Conservation (phyloP, 148 eudicot genomes). For the Nepenthes mirabilis region DNA sequence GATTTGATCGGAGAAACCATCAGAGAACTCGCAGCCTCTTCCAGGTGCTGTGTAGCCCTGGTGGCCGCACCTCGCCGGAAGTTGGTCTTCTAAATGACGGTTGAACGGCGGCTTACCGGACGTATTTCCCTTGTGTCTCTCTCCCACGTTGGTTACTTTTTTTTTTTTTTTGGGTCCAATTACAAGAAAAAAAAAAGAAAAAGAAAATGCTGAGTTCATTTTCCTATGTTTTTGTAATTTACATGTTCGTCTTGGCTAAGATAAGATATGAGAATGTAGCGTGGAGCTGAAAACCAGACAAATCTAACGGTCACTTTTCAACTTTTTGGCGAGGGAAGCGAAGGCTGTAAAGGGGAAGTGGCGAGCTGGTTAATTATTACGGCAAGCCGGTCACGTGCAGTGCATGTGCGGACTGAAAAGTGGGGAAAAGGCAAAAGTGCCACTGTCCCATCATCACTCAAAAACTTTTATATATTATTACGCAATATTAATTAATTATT, state of each 20-base stretch:
- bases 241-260: neutral
- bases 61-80: slow-evolving; percentile 41
- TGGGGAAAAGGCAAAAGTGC: neutral
- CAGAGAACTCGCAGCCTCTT: slow-evolving; percentile 37
- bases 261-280: slow-evolving; percentile 11
- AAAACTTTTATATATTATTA: too few species aligned
- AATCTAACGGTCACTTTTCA: slow-evolving; percentile 22
- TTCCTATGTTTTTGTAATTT: too few species aligned
- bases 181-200: too few species aligned
- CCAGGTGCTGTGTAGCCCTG: slow-evolving; percentile 14
- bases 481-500: too few species aligned
- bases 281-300: slow-evolving; percentile 12
- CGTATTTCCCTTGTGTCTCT: neutral
- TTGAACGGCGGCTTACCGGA: neutral
- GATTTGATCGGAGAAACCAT: slow-evolving; percentile 70
- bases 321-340: neutral
- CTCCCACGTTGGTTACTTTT: neutral
- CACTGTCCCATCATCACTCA: too few species aligned
- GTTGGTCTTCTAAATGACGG: slow-evolving; percentile 45
- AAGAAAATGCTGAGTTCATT: too few species aligned
- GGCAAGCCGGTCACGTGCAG: neutral
- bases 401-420: neutral
- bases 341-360: neutral
- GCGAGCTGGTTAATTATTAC: neutral
- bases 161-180: neutral